Base-by-base conservation (phyloP, 75 land plant genomes). In the Adiantum capillusveneris region DNA sequence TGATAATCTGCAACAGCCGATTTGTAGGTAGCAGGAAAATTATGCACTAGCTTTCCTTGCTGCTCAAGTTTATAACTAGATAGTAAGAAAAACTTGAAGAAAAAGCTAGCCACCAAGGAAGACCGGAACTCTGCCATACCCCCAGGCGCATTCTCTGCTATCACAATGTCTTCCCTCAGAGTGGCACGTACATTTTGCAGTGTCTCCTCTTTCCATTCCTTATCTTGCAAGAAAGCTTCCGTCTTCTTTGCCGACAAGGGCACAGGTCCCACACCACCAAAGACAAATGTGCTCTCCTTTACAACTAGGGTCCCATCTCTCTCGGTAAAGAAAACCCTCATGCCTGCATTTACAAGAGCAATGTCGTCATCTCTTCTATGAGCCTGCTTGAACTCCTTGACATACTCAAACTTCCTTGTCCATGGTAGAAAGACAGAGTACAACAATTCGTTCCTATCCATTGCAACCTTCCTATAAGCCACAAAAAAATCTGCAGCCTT, bases 351-450 rank as follows among this genome's bases (percentile, higher is more conserved):
- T 51, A 90, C 97, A 67, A 95, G 74, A 29, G 99, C 99, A 77
- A 95, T 95, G 57, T 95, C 99, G 69, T 95, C 99, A 65, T 95
- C 99, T 51, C 97, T 73, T 20, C 99, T 71, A 58, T 95, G 99
- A n/a, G 99, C 96, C 63, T 95, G 99, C 71, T 95, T 95, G 56
- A 87, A 95, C 60, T 95, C 99, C 66, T 95, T 95, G 36, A 95
- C 86, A 79, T 62, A 90, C 67, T 95, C 99, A 80, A 65, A 73
- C 11, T 54, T 78, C 52, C 76, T 68, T 29, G 84, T 87, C 92
- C 91, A 95, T 39, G 99, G 99, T 62, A 95, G 54, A 39, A 84
- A 74, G 45, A 90, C 49, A 30, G 93, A 84, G 11, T 80, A 71
- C 36, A 95, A 60, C n/a, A 90, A 78, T 63, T 95, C 99, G 62